These are phyloP conservation scores for Cladosporium sp. DNA, from an alignment of 2,329 filamentous ascomycete species.

Conservation along the genomic window DNA sequence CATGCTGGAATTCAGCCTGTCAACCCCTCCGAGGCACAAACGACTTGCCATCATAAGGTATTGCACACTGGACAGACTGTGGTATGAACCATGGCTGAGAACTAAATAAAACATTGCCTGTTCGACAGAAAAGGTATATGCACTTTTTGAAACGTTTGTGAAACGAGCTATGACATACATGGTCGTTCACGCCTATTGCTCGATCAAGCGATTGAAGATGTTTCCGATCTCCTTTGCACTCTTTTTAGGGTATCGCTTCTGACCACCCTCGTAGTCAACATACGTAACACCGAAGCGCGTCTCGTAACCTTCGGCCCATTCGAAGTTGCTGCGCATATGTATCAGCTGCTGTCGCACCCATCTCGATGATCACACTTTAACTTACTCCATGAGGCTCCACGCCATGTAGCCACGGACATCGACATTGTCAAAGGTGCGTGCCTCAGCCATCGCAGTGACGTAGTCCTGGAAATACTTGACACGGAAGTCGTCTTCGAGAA, in stretches of 20 bases:
- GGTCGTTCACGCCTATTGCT: not conserved
- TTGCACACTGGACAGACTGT: too few species aligned
- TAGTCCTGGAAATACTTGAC: slow-evolving; percentile 75
- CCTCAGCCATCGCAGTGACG: slow-evolving; percentile 70
- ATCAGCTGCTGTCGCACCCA: not conserved
- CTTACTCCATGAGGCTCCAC: slow-evolving; percentile 79
- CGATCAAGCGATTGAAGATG: slow-evolving; percentile 6
- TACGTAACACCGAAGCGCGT: slow-evolving; percentile 80
- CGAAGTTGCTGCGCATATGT: slow-evolving; percentile 63
- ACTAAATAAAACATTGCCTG: too few species aligned
- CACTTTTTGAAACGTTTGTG: too few species aligned
- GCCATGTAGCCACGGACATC: slow-evolving; percentile 77
- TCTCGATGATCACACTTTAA: slow-evolving; percentile 17
- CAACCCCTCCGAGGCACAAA: too few species aligned
- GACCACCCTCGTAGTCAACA: slow-evolving; percentile 75
- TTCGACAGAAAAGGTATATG: too few species aligned
- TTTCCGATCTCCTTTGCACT: slow-evolving; percentile 64
- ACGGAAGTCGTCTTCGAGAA: slow-evolving; percentile 78
- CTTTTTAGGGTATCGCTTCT: slow-evolving; percentile 80
- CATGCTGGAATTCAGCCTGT: too few species aligned
- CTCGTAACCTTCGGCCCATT: slow-evolving; percentile 88
- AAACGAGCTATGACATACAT: too few species aligned
- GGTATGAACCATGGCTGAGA: too few species aligned
- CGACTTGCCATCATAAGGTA: too few species aligned
- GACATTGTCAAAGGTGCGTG: slow-evolving; percentile 67